Evolutionary conservation across 441 rosid species (phyloP).

Genomic region (Pelargonium fulgidum): DNA sequence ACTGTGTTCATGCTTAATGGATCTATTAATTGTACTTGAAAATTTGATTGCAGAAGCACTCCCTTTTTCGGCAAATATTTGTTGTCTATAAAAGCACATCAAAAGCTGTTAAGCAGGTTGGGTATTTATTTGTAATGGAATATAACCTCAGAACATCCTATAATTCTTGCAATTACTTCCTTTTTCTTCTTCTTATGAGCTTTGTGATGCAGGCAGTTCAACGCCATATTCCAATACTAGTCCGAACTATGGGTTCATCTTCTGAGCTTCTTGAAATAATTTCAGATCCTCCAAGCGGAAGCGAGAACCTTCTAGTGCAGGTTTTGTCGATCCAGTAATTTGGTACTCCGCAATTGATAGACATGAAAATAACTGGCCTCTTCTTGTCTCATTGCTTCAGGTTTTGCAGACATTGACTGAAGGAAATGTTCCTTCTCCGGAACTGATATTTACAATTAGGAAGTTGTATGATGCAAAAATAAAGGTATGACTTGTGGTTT

Average conservation of each 20-base stretch:
- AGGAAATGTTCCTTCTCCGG: constrained; percentile 73
- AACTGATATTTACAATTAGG: constrained; percentile 63
- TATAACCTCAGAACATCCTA: constrained; percentile 14
- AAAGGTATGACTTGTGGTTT: constrained; percentile 49
- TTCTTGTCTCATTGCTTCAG: constrained; percentile 36
- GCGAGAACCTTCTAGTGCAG: constrained; percentile 82
- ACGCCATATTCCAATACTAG: constrained; percentile 82
- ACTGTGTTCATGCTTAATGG: constrained; percentile 10
- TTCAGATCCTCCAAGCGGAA: constrained; percentile 90
- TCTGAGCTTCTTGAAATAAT: constrained; percentile 83
- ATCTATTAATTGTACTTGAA: constrained; percentile 18
- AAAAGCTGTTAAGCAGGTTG: constrained; percentile 76
- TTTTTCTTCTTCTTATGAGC: constrained; percentile 22
- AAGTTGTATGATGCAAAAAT: constrained; percentile 84
- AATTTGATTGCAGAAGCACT: constrained; percentile 71
- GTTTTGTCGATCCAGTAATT: constrained; percentile 35
- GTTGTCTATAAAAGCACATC: constrained; percentile 54
- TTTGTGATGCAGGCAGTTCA: constrained; percentile 71
- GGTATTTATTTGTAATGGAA: constrained; percentile 20
- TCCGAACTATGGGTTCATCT: constrained; percentile 95
- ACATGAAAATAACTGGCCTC: constrained; percentile 18
- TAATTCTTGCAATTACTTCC: constrained; percentile 16
- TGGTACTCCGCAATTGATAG: constrained; percentile 18
- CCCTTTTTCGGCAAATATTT: constrained; percentile 79
- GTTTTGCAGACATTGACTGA: constrained; percentile 88